Conservation (phyloP, 148 eudicot species). For the Persicaria maculosa region DNA sequence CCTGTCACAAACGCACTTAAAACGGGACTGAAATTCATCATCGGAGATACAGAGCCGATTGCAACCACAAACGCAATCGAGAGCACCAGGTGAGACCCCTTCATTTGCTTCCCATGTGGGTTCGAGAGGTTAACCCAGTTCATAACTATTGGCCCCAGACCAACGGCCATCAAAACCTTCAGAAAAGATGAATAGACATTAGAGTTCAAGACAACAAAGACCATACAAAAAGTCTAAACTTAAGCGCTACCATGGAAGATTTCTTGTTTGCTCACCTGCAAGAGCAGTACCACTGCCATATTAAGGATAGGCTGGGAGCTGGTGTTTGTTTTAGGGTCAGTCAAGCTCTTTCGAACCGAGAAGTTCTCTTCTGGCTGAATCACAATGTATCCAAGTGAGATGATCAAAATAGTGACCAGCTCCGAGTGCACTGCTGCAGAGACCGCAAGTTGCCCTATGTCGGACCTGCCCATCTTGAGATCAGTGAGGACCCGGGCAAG, state of each 20-base stretch:
- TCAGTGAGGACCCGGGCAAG: conserved; percentile 72
- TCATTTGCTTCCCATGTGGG: conserved; percentile 81
- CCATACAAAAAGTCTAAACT: not conserved
- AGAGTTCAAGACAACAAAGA: not conserved
- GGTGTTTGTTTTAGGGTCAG: conserved; percentile 15
- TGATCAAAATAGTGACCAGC: conserved; percentile 40
- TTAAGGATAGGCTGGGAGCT: conserved; percentile 4
- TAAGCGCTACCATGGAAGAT: not conserved
- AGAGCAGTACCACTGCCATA: conserved; percentile 24
- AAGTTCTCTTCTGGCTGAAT: conserved; percentile 28
- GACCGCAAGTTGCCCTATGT: conserved; percentile 68
- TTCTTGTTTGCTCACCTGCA: conserved; percentile 20
- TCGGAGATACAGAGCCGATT: conserved; percentile 45
- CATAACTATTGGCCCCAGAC: conserved; percentile 47
- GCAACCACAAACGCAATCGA: conserved; percentile 52
- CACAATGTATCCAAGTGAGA: conserved; percentile 47
- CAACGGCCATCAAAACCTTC: conserved; percentile 24
- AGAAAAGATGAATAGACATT: not conserved
- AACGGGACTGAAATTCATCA: conserved; percentile 41
- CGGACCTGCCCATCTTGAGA: conserved; percentile 79
- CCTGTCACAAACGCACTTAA: conserved; percentile 82
- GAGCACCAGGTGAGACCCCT: conserved; percentile 75
- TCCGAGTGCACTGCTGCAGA: conserved; percentile 65
- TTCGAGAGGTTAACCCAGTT: conserved; percentile 70
- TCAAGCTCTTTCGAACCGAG: conserved; percentile 9